Evolutionary conservation across 306 rosid species (phyloP).

Genomic region (Rubus idaeus): DNA sequence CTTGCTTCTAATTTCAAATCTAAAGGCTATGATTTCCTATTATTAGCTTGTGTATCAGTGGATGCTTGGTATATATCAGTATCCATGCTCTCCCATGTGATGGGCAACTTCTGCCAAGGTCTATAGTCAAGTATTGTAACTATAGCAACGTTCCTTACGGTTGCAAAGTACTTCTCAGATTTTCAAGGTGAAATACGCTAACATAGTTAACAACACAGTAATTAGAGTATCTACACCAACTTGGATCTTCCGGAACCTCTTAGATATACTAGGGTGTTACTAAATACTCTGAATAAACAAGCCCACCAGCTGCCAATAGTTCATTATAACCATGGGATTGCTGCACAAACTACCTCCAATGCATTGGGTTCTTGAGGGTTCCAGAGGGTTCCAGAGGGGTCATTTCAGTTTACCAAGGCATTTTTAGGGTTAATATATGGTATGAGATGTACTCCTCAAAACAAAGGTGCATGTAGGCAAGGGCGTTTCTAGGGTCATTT

Average conservation of each 20-base stretch:
- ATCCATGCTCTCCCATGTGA: no score
- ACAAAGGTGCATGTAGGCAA: no score
- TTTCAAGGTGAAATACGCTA: neutral
- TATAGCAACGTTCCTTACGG: no score
- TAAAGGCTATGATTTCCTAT: neutral
- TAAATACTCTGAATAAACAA: no score
- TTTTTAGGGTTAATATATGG: no score
- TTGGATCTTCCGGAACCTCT: neutral
- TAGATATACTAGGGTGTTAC: neutral
- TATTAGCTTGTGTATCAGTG: neutral
- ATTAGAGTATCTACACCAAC: no score
- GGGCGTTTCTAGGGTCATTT: neutral
- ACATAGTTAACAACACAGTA: no score
- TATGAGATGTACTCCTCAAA: no score
- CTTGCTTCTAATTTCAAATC: conserved; percentile 2
- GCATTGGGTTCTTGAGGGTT: neutral
- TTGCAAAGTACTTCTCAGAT: neutral
- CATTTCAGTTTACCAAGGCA: neutral
- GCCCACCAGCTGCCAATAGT: neutral
- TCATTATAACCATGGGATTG: neutral
- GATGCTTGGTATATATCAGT: neutral
- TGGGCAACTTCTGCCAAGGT: no score
- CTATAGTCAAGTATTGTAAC: no score
- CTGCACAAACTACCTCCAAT: neutral
- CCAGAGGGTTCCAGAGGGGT: neutral